Evolutionary conservation across 1,139 yeast species (phyloP).

Genomic region (Debaryomyces subglobosus): DNA sequence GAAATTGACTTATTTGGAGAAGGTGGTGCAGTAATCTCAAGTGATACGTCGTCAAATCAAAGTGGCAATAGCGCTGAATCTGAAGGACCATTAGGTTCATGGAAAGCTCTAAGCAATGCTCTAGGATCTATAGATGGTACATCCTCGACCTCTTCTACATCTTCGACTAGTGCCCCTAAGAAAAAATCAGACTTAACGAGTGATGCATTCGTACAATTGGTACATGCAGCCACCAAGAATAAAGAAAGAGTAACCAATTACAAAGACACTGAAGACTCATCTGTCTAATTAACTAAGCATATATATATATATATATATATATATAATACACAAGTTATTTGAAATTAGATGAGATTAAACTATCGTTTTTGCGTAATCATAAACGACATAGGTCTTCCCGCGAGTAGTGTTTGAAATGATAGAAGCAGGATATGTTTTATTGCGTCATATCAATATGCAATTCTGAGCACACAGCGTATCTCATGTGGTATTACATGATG

Average conservation of each 20-base stretch:
- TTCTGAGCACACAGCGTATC: too few relatives aligned
- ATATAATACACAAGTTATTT: neutral
- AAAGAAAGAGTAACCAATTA: constrained; percentile 57
- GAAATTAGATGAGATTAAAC: neutral
- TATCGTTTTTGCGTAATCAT: neutral
- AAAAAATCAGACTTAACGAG: constrained; percentile 26
- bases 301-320: neutral
- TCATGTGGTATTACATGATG: too few relatives aligned
- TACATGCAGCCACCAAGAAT: constrained; percentile 68
- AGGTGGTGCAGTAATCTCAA: constrained; percentile 19
- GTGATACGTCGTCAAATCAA: neutral
- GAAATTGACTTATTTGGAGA: constrained; percentile 50
- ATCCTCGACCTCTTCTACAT: constrained; percentile 23
- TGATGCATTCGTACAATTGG: constrained; percentile 71
- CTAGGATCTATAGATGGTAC: constrained; percentile 18
- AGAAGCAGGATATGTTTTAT: too few relatives aligned
- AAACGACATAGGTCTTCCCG: too few relatives aligned
- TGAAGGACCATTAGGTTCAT: constrained; percentile 20
- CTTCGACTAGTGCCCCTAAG: constrained; percentile 17
- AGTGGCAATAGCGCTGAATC: constrained; percentile 13
- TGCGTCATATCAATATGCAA: too few relatives aligned
- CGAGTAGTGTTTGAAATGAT: too few relatives aligned
- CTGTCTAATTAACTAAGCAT: neutral
- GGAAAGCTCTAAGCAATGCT: constrained; percentile 30
- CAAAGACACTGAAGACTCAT: constrained; percentile 25